phyloP scores from a whole-genome alignment of 768 basidiomycete genomes.

The Pleurotus tuber-regium region DNA sequence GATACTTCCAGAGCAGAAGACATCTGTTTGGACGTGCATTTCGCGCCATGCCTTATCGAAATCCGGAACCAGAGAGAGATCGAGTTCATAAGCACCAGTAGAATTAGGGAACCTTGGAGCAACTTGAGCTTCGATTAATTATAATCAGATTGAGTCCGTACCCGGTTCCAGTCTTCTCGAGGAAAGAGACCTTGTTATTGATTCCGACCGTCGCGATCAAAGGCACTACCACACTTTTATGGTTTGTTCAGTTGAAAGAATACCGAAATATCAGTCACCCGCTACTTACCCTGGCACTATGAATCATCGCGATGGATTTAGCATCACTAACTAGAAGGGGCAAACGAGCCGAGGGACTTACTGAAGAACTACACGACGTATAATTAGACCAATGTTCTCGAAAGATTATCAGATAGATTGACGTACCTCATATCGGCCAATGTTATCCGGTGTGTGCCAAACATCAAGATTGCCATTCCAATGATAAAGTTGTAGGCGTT shows the following conservation, averaged over 20 bases:
- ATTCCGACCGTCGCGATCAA: constrained; percentile 73
- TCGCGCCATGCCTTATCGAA: constrained; percentile 63
- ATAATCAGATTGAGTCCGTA: constrained; percentile 19
- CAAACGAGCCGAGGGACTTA: constrained; percentile 23
- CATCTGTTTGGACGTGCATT: constrained; percentile 76
- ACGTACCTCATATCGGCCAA: constrained; percentile 67
- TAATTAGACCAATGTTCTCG: constrained; percentile 3
- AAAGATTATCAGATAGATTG: background rate
- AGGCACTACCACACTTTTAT: constrained; percentile 70
- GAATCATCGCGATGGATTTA: background rate
- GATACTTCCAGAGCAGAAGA: constrained; percentile 75
- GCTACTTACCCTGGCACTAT: constrained; percentile 45
- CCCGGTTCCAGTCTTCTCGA: constrained; percentile 73
- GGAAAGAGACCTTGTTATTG: constrained; percentile 79
- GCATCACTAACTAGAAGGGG: background rate
- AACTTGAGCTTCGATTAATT: background rate
- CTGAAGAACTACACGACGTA: constrained; percentile 39
- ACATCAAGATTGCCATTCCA: constrained; percentile 52
- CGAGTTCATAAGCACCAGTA: constrained; percentile 55
- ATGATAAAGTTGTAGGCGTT: constrained; percentile 51
- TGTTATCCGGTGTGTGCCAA: constrained; percentile 67
- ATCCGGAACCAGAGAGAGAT: constrained; percentile 51
- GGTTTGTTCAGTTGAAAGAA: too few species aligned
- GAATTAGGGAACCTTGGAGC: constrained; percentile 6
- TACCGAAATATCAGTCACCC: background rate